Conservation (phyloP, 2,329 filamentous ascomycete genomes). For the Exophiala sp. region DNA sequence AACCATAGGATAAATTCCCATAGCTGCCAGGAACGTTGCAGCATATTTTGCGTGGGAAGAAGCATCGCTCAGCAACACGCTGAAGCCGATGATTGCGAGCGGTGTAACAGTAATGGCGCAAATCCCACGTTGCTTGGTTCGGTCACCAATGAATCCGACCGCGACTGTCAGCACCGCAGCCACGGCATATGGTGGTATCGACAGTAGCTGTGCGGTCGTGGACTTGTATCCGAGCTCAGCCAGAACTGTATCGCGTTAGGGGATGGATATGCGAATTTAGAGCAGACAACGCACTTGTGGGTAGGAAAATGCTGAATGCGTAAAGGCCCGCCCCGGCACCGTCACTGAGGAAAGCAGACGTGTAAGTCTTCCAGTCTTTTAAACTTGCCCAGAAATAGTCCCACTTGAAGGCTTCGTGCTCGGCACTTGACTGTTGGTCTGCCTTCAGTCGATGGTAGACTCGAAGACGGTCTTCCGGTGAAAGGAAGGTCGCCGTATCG, state of each 20-base stretch:
- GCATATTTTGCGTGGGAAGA: conserved; percentile 38
- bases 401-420: conserved; percentile 42
- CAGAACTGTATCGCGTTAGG: conserved; percentile 51
- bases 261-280: no score
- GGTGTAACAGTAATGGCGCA: conserved; percentile 68
- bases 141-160: conserved; percentile 61
- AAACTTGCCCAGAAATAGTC: conserved; percentile 48
- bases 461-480: conserved; percentile 39
- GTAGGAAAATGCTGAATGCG: conserved; percentile 59
- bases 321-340: conserved; percentile 55
- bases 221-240: conserved; percentile 54
- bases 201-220: conserved; percentile 62
- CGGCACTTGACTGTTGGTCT: conserved; percentile 43
- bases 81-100: conserved; percentile 71
- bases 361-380: conserved; percentile 50
- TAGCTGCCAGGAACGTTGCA: conserved; percentile 76
- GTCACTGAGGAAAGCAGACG: conserved; percentile 44
- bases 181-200: conserved; percentile 62
- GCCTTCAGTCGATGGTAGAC: conserved; percentile 36
- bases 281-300: conserved; percentile 30
- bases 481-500: conserved; percentile 47
- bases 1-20: conserved; percentile 85
- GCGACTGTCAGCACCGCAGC: conserved; percentile 53
- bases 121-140: conserved; percentile 58
- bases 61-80: conserved; percentile 61